Conservation (phyloP, 2,329 filamentous ascomycete species). For the Ophiostoma pallidulum region DNA sequence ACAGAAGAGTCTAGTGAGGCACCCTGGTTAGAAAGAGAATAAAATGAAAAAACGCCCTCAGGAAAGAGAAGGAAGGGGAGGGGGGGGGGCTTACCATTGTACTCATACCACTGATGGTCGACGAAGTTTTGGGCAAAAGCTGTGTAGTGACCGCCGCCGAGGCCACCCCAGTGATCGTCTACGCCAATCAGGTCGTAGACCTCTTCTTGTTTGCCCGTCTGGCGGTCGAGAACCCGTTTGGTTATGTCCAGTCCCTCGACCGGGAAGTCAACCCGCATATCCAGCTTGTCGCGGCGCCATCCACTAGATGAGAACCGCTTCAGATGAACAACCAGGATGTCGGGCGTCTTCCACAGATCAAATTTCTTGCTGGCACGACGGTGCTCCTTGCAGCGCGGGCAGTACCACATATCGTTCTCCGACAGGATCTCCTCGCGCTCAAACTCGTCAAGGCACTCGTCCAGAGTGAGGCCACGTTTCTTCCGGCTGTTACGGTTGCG, state of each 20-base stretch:
- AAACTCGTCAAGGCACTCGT: constrained; percentile 90
- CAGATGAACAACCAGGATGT: constrained; percentile 88
- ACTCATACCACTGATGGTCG: constrained; percentile 87
- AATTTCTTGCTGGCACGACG: constrained; percentile 91
- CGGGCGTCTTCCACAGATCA: constrained; percentile 91
- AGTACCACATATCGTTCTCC: constrained; percentile 96
- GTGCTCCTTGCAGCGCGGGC: constrained; percentile 89
- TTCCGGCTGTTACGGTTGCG: constrained; percentile 54
- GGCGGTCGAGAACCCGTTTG: constrained; percentile 66
- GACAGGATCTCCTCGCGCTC: constrained; percentile 89
- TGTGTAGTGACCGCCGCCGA: constrained; percentile 94
- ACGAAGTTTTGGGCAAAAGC: constrained; percentile 89
- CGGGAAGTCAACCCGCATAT: constrained; percentile 85
- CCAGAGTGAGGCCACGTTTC: constrained; percentile 70
- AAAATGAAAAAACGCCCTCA: background rate
- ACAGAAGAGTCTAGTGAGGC: constrained; percentile 60
- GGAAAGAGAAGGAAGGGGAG: background rate
- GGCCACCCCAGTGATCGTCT: constrained; percentile 88
- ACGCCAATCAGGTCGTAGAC: constrained; percentile 92
- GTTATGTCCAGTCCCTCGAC: constrained; percentile 78
- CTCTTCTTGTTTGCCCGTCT: constrained; percentile 71
- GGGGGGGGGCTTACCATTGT: constrained; percentile 61
- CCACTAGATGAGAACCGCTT: constrained; percentile 89
- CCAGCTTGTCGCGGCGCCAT: constrained; percentile 79
- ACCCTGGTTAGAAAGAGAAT: background rate